Evolutionary conservation across 2,329 filamentous ascomycete genomes (phyloP).

Genomic region (Geosmithia morbida): DNA sequence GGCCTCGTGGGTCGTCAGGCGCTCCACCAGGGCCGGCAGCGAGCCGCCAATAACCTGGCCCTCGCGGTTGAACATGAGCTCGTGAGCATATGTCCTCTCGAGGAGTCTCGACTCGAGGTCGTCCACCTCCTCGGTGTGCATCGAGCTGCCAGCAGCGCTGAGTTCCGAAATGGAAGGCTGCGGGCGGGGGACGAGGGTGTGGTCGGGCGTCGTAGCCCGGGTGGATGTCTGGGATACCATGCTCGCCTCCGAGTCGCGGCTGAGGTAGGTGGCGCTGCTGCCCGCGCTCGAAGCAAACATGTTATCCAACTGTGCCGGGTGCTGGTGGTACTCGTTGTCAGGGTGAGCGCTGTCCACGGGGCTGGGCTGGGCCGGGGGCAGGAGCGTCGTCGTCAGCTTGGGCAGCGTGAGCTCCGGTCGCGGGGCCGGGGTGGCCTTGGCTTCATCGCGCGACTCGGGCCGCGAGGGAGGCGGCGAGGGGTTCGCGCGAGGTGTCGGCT

Average conservation of each 20-base stretch:
- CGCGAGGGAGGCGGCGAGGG: slow-evolving; percentile 23
- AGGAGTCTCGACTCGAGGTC: slow-evolving; percentile 74
- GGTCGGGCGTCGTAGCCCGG: slow-evolving; percentile 74
- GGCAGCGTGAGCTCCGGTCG: slow-evolving; percentile 40
- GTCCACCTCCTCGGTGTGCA: slow-evolving; percentile 58
- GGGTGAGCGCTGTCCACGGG: slow-evolving; percentile 29
- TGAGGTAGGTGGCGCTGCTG: slow-evolving; percentile 65
- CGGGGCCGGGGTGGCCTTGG: slow-evolving; percentile 28
- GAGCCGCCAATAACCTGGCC: slow-evolving; percentile 90
- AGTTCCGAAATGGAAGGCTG: slow-evolving; percentile 54
- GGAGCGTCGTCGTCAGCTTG: slow-evolving; percentile 36
- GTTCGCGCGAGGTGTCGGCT: slow-evolving; percentile 13
- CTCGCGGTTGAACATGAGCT: slow-evolving; percentile 87
- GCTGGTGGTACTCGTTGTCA: slow-evolving; percentile 36
- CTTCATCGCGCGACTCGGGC: slow-evolving; percentile 26
- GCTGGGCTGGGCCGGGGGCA: slow-evolving; percentile 32
- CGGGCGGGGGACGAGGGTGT: slow-evolving; percentile 34
- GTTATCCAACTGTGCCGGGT: slow-evolving; percentile 48
- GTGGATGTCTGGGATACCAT: slow-evolving; percentile 72
- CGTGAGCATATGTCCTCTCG: slow-evolving; percentile 84
- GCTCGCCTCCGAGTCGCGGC: slow-evolving; percentile 70
- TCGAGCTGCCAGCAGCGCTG: slow-evolving; percentile 50
- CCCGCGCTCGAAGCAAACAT: slow-evolving; percentile 63
- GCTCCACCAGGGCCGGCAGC: slow-evolving; percentile 80
- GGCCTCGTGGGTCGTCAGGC: slow-evolving; percentile 81